Evolutionary conservation across 805 yeast species (phyloP), one percentile per base, ranked within the genome.

Genomic region (Groenewaldozyma salmanticensis): DNA sequence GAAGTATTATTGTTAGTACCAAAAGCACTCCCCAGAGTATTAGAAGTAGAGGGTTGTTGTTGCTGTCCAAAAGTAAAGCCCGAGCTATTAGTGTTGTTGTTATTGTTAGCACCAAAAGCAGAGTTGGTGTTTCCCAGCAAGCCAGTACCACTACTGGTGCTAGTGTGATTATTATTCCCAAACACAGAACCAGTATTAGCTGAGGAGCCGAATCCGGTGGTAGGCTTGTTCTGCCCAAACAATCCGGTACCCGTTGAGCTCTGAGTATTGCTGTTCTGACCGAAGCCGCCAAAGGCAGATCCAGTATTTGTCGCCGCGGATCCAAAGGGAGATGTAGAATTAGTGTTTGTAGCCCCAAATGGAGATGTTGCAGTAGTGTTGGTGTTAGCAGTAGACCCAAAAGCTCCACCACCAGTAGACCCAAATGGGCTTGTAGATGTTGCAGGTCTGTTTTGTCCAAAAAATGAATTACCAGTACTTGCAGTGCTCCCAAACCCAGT

Each of bases 41-140:
- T 40, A 33, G 46, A 44, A 35, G 39, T 51, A 35, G 46, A 54
- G n/a, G n/a, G n/a, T n/a, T n/a, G n/a, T 36, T 52, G 52, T 9
- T 24, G 7, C 15, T 52, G 52, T 9, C 29, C 29, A 24, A 24
- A 24, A 19, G 33, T 33, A 19, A 37, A 37, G 21, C 66, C 59
- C 34, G 55, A 38, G 27, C 52, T 52, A n/a, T n/a, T n/a, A 48
- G 46, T 43, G 3, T 57, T 57, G 2, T 51, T 52, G 7, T 56
- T 52, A 39, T 47, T 46, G 31, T 53, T 38, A 16, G 55, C 52
- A 15, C 71, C 66, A 51, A 74, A 73, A 16, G 72, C 65, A 9
- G 39, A 31, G 17, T 19, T 29, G 21, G 42, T 35, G 5, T 17
- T 17, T 15, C 38, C 38, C 21, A 35, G 24, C 4, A 33, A 19